Evolutionary conservation across 352 stramenopile species (phyloP).

Genomic region (Phytophthora palmivora): DNA sequence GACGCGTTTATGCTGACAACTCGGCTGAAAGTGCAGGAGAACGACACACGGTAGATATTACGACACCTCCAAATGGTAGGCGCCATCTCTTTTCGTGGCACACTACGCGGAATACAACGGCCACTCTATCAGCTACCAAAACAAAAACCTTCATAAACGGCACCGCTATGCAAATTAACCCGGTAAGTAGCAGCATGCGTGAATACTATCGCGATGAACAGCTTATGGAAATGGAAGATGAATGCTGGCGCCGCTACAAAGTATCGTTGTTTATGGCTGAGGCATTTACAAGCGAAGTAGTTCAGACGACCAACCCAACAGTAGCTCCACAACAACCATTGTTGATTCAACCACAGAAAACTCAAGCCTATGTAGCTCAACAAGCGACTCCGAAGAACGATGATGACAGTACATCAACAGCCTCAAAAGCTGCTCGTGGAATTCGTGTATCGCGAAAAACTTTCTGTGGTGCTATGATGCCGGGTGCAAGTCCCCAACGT

Average conservation of each 20-base stretch:
- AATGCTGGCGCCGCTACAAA: slow-evolving; percentile 79
- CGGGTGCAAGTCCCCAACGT: slow-evolving; percentile 24
- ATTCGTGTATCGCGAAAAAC: slow-evolving; percentile 46
- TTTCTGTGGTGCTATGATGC: slow-evolving; percentile 45
- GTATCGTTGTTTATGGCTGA: slow-evolving; percentile 68
- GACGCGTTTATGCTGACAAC: slow-evolving; percentile 25
- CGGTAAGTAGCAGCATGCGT: slow-evolving; percentile 53
- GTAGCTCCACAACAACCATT: not conserved
- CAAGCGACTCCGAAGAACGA: slow-evolving; percentile 15
- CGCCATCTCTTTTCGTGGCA: slow-evolving; percentile 27
- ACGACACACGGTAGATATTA: slow-evolving; percentile 1
- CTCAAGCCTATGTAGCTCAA: not conserved
- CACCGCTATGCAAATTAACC: slow-evolving; percentile 60
- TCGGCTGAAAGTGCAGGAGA: not conserved
- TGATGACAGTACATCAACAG: slow-evolving; percentile 21
- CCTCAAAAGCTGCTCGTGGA: slow-evolving; percentile 25
- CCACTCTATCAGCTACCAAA: slow-evolving; percentile 42
- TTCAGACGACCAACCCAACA: not conserved
- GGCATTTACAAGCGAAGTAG: slow-evolving; percentile 26
- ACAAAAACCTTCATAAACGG: slow-evolving; percentile 55
- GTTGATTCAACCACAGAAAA: not conserved
- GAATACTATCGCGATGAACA: slow-evolving; percentile 58
- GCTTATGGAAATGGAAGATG: slow-evolving; percentile 67
- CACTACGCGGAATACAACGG: not conserved
- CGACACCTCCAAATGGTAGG: not conserved